A percentile compares a stretch with the other conserved stretches of the same genome.
Conservation (phyloP, 1,139 yeast species). For the Yamadazyma sp. region DNA sequence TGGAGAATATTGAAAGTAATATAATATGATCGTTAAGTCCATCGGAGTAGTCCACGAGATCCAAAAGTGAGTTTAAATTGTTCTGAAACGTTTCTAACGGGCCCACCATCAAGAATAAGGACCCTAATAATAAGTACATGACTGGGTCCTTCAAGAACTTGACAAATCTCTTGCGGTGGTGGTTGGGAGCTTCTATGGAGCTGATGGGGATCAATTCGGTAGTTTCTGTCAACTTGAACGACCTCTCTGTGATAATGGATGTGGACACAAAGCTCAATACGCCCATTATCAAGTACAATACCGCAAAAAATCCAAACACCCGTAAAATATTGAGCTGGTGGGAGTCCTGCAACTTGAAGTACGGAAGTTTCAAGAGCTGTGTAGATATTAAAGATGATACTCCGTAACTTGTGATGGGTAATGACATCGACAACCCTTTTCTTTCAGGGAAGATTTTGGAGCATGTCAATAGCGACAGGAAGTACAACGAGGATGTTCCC, state of each 20-base stretch:
- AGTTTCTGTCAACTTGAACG: constrained; percentile 21
- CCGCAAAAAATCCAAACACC: constrained; percentile 60
- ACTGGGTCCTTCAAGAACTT: constrained; percentile 60
- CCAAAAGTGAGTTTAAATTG: constrained; percentile 70
- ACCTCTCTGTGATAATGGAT: constrained; percentile 47
- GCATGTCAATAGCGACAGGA: constrained; percentile 76
- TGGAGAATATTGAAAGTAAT: constrained; percentile 40
- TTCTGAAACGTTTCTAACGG: constrained; percentile 87
- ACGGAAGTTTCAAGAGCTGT: constrained; percentile 46
- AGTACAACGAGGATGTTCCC: constrained; percentile 80
- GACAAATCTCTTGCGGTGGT: constrained; percentile 45
- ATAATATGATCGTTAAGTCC: constrained; percentile 54
- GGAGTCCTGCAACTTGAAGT: constrained; percentile 27
- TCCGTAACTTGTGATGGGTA: constrained; percentile 88
- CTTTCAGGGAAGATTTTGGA: constrained; percentile 75
- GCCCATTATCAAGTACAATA: constrained; percentile 57
- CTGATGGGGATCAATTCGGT: constrained; percentile 19
- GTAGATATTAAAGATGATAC: constrained; percentile 68
- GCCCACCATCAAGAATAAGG: constrained; percentile 73
- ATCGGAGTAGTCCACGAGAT: constrained; percentile 28
- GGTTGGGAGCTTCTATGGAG: constrained; percentile 41
- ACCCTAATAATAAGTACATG: constrained; percentile 61
- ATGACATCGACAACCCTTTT: constrained; percentile 79
- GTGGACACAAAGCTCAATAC: constrained; percentile 60
- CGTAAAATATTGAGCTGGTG: constrained; percentile 44